Base-by-base conservation (phyloP, 108 stramenopile species). In the Conticribra guillardii region DNA sequence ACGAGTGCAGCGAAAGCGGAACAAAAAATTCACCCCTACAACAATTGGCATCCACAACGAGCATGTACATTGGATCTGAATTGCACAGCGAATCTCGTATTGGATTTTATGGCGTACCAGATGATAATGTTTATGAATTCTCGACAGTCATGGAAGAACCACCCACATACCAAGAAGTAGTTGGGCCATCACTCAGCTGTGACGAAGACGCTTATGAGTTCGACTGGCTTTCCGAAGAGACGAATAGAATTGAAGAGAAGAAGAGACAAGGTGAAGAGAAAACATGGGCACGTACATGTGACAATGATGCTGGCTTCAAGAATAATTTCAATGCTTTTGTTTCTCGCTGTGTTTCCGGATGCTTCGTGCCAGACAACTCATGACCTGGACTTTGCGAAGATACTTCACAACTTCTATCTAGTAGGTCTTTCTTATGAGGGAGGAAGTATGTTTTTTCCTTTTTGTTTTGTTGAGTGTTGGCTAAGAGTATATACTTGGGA, bases 241-340 rank as follows among this genome's bases (percentile, higher is more conserved):
- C 66, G 17, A 54, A 37, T 29, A 55, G 55, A 33, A 67, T 67
- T 3, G 54, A 67, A 50, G 66, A 51, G 0, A 67, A 67, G 53
- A 67, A 56, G 54, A 67, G 45, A 11, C 37, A 41, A 5, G 37
- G 11, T 45, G 53, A n/a, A 55, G 4, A 52, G 4, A 63, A 65
- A 23, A 53, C 4, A 5, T 18, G 32, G 5, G 23, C 29, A 19
- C 29, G 54, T 46, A 53, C 52, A 2, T 51, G 54, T 41, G 23
- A 17, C 4, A n/a, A 51, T 15, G 30, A 41, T 46, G 47, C 37
- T 21, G 54, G 66, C 18, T 26, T 54, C 0, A 9, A n/a, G 1
- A 41, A 32, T 0, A 67, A 67, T 47, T 46, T 67, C 18, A 51
- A 47, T 2, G 44, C 27, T 22, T 67, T 67, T 56, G 44, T 67